phyloP scores from a whole-genome alignment of 1,139 yeast species.

The Zygosaccharomyces pseudobailii region DNA sequence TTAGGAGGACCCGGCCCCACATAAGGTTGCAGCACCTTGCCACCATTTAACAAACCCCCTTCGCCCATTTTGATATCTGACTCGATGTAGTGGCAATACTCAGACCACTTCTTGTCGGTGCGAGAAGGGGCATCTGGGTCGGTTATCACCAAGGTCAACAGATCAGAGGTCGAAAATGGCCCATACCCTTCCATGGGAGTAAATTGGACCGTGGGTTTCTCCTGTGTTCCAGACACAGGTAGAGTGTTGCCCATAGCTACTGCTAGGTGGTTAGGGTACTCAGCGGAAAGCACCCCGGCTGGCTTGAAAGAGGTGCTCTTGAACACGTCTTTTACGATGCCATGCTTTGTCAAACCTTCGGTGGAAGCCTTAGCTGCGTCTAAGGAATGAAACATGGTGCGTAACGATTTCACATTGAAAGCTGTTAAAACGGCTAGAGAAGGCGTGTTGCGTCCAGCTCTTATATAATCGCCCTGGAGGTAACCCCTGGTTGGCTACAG shows the following conservation, averaged over 20 bases:
- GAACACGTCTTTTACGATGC: constrained; percentile 31
- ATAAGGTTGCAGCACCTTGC: constrained; percentile 42
- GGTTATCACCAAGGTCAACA: constrained; percentile 69
- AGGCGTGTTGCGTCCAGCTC: neutral
- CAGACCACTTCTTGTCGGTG: constrained; percentile 82
- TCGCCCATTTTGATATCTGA: constrained; percentile 47
- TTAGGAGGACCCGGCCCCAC: constrained; percentile 84
- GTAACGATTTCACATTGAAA: too few relatives aligned
- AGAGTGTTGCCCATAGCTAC: constrained; percentile 81
- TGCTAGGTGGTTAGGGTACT: constrained; percentile 49
- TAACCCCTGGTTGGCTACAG: neutral
- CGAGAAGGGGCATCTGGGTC: constrained; percentile 94
- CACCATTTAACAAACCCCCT: constrained; percentile 16
- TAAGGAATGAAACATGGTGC: constrained; percentile 19
- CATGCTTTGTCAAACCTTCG: constrained; percentile 29
- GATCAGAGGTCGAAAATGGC: constrained; percentile 36
- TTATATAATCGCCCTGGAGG: neutral
- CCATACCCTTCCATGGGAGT: constrained; percentile 41
- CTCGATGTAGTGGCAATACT: constrained; percentile 72
- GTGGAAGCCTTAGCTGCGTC: constrained; percentile 19
- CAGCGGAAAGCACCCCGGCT: constrained; percentile 38
- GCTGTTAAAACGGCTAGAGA: too few relatives aligned
- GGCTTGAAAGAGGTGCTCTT: constrained; percentile 23
- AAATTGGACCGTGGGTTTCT: constrained; percentile 59
- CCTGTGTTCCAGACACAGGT: constrained; percentile 59